Base-by-base conservation (phyloP, 805 yeast species). In the Ogataea nitratoaversa region DNA sequence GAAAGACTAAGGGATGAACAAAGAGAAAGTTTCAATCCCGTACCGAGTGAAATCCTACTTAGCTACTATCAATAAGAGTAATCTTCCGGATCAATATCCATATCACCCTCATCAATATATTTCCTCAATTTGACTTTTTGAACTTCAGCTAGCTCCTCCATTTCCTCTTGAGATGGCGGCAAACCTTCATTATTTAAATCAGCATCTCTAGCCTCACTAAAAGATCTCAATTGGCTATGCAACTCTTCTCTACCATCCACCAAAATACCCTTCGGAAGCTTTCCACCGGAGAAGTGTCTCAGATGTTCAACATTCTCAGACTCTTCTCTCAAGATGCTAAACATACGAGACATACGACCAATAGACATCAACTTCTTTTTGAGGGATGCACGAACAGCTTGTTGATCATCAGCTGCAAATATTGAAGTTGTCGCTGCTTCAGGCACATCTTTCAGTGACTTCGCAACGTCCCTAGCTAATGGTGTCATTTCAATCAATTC, bases 271-370 rank as follows among this genome's bases (percentile, higher is more conserved):
- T 83, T 80, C 11, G 98, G 98, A 48, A 91, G 68, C 19, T 68
- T 70, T n/a, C 93, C 91, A 35, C 88, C 81, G 46, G 83, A 73
- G 47, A 78, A 70, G 14, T 72, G 71, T 65, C 88, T 87, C 54
- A 91, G 71, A 55, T 83, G 87, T 37, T 82, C 81, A 36, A 91
- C 93, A 49, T 79, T 79, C 60, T 87, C 97, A 34, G 90, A 75
- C 56, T 91, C 96, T 58, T 87, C 89, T 49, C 97, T 75, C 52
- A 91, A 70, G 7, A 90, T 83, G 47, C 81, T 83, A 65, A 84
- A 90, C 95, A 91, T 87, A 42, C 96, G 76, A 19, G 96, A 83
- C 50, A 91, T 87, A 50, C 95, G 78, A 12, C 96, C 96, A 63
- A 90, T 89, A 13, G 97, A 96, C 49, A 89, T 65, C 40, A 90